These are phyloP conservation scores for Calocera viscosa DNA, from an alignment of 768 basidiomycete species.

Conservation along the genomic window DNA sequence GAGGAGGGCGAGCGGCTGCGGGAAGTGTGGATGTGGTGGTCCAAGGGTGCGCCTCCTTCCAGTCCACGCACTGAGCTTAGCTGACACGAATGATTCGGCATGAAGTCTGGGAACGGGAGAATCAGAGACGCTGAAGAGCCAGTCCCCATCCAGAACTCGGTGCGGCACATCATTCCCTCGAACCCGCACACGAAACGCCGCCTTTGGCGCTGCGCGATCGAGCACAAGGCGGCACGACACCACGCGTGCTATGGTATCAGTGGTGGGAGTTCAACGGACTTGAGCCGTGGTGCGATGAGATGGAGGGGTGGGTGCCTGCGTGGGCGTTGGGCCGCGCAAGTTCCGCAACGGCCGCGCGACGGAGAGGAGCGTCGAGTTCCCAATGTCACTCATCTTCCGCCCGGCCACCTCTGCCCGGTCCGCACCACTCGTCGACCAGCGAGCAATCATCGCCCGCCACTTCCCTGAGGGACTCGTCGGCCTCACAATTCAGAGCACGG, in stretches of 20 bases:
- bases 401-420: not conserved
- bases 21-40: not conserved
- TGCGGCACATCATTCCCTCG: not conserved
- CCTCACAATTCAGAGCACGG: not conserved
- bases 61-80: not conserved
- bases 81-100: not conserved
- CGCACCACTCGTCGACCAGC: conserved; percentile 5
- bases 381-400: not conserved
- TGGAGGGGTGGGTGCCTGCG: not conserved
- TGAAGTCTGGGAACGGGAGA: not conserved
- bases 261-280: conserved; percentile 5
- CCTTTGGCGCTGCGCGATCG: not conserved
- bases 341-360: not conserved
- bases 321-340: not conserved
- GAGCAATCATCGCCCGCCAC: not conserved
- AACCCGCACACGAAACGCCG: not conserved
- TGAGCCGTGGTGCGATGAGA: not conserved
- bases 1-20: not conserved
- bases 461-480: not conserved
- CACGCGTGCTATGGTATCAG: conserved; percentile 5
- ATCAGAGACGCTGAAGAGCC: not conserved
- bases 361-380: not conserved
- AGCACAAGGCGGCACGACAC: not conserved
- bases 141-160: not conserved
- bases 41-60: not conserved